Base-by-base conservation (phyloP, 225 moss, liverwort and hornwort species). In the Anthoceros angustus region DNA sequence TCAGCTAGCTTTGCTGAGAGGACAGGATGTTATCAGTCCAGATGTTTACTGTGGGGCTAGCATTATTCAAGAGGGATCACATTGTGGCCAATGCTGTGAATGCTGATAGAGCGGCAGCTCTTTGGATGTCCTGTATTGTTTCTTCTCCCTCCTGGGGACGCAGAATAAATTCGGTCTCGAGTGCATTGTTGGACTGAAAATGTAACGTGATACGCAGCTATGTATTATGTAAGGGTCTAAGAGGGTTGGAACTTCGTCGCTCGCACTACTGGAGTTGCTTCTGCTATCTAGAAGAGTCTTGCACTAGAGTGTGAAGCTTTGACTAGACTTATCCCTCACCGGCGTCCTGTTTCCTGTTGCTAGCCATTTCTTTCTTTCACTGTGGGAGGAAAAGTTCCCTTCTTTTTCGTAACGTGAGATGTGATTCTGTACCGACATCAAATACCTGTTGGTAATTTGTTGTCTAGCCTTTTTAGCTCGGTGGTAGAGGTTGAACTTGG, bases 111-210 rank as follows among this genome's bases (percentile, higher is more conserved):
- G 55, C 55, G 6, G 55, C 18, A 23, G 55, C 55, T 23, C 7
- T 20, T 55, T 55, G 55, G 6, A 55, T 55, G n/a, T 55, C n/a
- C 55, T 55, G 55, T 55, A 55, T 55, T 55, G 55, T 55, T 55
- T 55, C 55, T 55, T 55, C 23, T 23, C 55, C 55, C 55, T 55
- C n/a, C 55, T 15, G 12, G 55, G 55, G 55, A 15, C 7, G 55
- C 55, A 55, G 16, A 55, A 55, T 55, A 55, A 55, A 55, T 12
- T 15, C 55, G 4, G 55, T 55, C 55, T 55, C 18, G 55, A 55
- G 55, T 55, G 55, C 55, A 55, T 20, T 18, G 0, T 9, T 55
- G 12, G 23, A 18, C 46, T 12, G 14, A 12, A 12, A 12, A 48
- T 6, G 14, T 48, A 18, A 2, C 12, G 14, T 48, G 46, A 48